Percentiles rank a stretch among this genome's conserved stretches.
phyloP scores from a whole-genome alignment of 495 filamentous ascomycete genomes.

The Penicillium cataractarum region DNA sequence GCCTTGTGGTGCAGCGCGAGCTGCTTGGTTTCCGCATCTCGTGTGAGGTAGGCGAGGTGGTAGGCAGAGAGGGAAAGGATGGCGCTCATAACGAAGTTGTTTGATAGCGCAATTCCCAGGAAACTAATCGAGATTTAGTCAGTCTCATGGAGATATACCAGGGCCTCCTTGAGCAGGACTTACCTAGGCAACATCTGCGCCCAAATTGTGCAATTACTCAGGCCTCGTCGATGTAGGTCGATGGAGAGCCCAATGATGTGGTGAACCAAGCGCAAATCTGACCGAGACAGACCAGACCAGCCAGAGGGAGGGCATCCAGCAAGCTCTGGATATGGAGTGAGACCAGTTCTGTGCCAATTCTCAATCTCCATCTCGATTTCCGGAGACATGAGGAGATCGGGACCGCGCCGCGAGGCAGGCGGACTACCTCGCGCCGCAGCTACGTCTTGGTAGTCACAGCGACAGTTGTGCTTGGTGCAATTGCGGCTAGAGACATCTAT shows the following conservation, averaged over 20 bases:
- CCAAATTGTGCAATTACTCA: slow-evolving; percentile 86
- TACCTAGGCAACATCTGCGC: slow-evolving; percentile 91
- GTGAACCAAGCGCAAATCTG: slow-evolving; percentile 86
- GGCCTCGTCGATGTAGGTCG: slow-evolving; percentile 74
- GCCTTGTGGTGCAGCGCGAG: slow-evolving; percentile 86
- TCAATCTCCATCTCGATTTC: slow-evolving; percentile 81
- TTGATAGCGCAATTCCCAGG: slow-evolving; percentile 75
- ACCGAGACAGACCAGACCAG: slow-evolving; percentile 65
- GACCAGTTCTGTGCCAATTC: slow-evolving; percentile 79
- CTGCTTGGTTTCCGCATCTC: slow-evolving; percentile 78
- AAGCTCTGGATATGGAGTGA: slow-evolving; percentile 85
- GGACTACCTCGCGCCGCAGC: slow-evolving; percentile 64
- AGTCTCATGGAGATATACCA: background rate
- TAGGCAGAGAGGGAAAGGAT: slow-evolving; percentile 88
- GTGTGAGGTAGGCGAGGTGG: slow-evolving; percentile 84
- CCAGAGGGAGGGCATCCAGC: slow-evolving; percentile 64
- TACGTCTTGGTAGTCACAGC: slow-evolving; percentile 94
- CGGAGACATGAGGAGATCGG: slow-evolving; percentile 80
- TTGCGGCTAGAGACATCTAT: slow-evolving; percentile 68
- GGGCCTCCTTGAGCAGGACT: slow-evolving; percentile 28
- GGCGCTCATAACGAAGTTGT: slow-evolving; percentile 90
- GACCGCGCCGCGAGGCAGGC: slow-evolving; percentile 66
- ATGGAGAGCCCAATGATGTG: slow-evolving; percentile 86
- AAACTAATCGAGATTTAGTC: slow-evolving; percentile 58
- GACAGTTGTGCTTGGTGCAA: slow-evolving; percentile 97